These are phyloP conservation scores for Fusarium scirpi DNA, from an alignment of 2,329 filamentous ascomycete genomes.

Conservation along the genomic window DNA sequence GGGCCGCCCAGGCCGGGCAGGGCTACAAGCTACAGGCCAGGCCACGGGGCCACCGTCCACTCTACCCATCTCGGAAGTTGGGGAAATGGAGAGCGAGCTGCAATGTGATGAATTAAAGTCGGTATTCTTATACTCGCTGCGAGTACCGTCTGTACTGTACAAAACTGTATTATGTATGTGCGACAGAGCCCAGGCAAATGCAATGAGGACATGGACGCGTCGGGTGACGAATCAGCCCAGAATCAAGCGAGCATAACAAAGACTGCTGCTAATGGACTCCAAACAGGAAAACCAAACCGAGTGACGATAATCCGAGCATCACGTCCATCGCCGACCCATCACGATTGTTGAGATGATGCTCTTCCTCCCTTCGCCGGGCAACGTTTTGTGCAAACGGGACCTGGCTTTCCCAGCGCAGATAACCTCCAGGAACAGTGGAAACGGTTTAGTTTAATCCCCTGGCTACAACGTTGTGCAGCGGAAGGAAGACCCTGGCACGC, in stretches of 20 bases:
- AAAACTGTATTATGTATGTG: slow-evolving; percentile 38
- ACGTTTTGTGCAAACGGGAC: slow-evolving; percentile 23
- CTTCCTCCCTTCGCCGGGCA: slow-evolving; percentile 8
- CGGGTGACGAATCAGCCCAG: slow-evolving; percentile 49
- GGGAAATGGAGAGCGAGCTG: slow-evolving; percentile 36
- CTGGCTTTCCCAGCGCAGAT: slow-evolving; percentile 23
- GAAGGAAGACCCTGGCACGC: slow-evolving; percentile 34
- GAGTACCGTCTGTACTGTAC: slow-evolving; percentile 12
- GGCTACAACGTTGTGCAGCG: slow-evolving; percentile 35
- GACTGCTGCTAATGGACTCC: slow-evolving; percentile 20
- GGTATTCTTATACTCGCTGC: background rate
- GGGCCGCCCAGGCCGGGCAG: slow-evolving; percentile 17
- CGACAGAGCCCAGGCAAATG: slow-evolving; percentile 21
- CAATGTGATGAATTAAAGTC: background rate
- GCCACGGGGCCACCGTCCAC: slow-evolving; percentile 41
- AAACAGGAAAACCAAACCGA: slow-evolving; percentile 37
- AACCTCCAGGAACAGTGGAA: slow-evolving; percentile 29
- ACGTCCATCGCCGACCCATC: slow-evolving; percentile 1
- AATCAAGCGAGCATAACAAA: slow-evolving; percentile 32
- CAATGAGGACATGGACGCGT: slow-evolving; percentile 39
- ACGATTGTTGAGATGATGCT: slow-evolving; percentile 20
- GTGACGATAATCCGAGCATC: slow-evolving; percentile 22
- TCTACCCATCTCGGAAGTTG: slow-evolving; percentile 43
- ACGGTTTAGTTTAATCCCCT: slow-evolving; percentile 32
- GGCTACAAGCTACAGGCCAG: background rate